These are phyloP conservation scores for Salvia hispanica DNA, from an alignment of 257 asterid genomes.

Conservation along the genomic window DNA sequence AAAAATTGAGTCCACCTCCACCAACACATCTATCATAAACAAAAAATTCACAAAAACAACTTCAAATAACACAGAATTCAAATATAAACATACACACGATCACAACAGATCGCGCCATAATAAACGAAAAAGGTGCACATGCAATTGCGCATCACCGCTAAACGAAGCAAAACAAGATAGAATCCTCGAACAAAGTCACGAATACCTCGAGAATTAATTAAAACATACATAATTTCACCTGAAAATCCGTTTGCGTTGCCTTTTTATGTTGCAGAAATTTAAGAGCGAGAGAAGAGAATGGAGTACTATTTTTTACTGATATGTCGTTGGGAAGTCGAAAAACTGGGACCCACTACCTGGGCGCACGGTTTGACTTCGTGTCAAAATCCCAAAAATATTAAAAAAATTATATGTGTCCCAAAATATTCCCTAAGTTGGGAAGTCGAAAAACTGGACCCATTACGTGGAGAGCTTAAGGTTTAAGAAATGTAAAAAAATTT, in stretches of 20 bases:
- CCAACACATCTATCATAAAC: constrained; percentile 1
- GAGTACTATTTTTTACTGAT: not conserved
- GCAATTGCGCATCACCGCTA: constrained; percentile 24
- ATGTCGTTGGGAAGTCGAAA: not conserved
- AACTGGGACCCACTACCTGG: constrained; percentile 13
- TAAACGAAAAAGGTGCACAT: constrained; percentile 14
- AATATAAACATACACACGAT: constrained; percentile 26
- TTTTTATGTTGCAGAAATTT: constrained; percentile 18
- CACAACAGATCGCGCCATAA: constrained; percentile 28
- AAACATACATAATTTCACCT: constrained; percentile 24
- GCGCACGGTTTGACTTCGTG: constrained; percentile 23
- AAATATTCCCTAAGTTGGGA: no score
- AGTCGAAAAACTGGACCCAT: no score
- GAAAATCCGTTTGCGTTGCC: constrained; percentile 13
- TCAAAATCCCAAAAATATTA: not conserved
- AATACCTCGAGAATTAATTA: constrained; percentile 1
- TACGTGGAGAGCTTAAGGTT: no score
- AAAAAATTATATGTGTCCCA: not conserved
- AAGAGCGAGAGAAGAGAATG: constrained; percentile 20
- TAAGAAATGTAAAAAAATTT: no score
- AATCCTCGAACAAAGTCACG: constrained; percentile 4
- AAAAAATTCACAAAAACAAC: constrained; percentile 19
- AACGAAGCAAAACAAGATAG: constrained; percentile 22
- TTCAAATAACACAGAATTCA: constrained; percentile 17
- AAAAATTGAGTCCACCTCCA: not conserved